Evolutionary conservation across 768 basidiomycete genomes (phyloP), one percentile per base, ranked within the genome.

Genomic region (Grammothele lineata): DNA sequence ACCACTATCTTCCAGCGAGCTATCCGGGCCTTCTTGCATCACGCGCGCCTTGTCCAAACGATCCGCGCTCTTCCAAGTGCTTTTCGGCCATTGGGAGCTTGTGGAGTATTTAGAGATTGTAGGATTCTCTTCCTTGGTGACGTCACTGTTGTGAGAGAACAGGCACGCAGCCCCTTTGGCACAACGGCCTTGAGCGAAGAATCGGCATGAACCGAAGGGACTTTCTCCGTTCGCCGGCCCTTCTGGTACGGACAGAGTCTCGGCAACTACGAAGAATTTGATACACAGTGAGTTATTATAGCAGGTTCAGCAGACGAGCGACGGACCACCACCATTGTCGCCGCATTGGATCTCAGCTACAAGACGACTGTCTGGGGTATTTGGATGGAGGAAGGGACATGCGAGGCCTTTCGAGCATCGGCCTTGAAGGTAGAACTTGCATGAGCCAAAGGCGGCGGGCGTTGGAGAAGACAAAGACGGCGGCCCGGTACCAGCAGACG

Each of bases 361-460:
- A 12, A 9, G 35, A 14, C 35, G 24, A 18, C 4, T 18, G 14
- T 12, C 11, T n/a, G 26, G 10, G 10, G 27, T 22, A 22, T 33
- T 6, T 3, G 47, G 40, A 48, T 48, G 66, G 10, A 45, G 45
- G 39, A 53, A 67, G 12, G 57, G 43, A 50, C 65, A 67, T 3
- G 47, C 44, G 14, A 24, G 37, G 8, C 64, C 65, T 40, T 63
- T 66, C 38, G 50, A 55, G 45, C 66, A 66, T n/a, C 46, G 39
- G 4, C 64, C 61, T 37, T 50, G 46, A 19, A 34, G 14, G 40
- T 59, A 63, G 47, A 60, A 66, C 41, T 52, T 56, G 52, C 65
- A 67, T 33, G 51, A 32, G 14, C 39, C 41, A 21, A 43, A 34
- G 36, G 38, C 36, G 10, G 40, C 18, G 11, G 41, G 9, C 12